Evolutionary conservation across 148 eudicot genomes (phyloP).

Genomic region (Amaranthus palmeri): DNA sequence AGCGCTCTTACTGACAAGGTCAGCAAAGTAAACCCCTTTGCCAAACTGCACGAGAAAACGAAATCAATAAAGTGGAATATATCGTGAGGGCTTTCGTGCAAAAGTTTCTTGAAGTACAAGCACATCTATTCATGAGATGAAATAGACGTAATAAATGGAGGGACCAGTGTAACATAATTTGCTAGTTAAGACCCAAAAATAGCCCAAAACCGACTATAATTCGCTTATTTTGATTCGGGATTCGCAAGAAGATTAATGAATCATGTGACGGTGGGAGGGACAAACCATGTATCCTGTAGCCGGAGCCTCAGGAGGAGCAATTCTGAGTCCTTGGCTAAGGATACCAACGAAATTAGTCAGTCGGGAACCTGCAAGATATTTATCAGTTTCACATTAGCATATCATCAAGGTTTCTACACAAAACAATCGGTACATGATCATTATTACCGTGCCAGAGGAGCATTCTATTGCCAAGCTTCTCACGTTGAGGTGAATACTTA

Average conservation of each 20-base stretch:
- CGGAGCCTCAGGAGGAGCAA: conserved; percentile 99
- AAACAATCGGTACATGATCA: conserved; percentile 4
- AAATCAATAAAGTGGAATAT: neutral
- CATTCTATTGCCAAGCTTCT: conserved; percentile 90
- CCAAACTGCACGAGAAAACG: conserved; percentile 62
- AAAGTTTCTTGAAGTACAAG: neutral
- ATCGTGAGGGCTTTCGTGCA: neutral
- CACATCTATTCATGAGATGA: neutral
- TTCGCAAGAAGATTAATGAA: neutral
- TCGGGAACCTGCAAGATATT: conserved; percentile 68
- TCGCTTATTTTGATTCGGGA: too few relatives aligned
- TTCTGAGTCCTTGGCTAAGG: conserved; percentile 92
- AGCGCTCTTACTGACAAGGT: conserved; percentile 98
- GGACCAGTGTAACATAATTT: neutral
- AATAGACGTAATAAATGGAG: neutral
- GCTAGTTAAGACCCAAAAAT: too few relatives aligned
- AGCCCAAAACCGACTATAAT: too few relatives aligned
- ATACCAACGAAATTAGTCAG: conserved; percentile 96
- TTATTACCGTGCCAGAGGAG: conserved; percentile 95
- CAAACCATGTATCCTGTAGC: conserved; percentile 96
- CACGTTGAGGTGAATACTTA: conserved; percentile 64
- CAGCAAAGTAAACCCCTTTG: conserved; percentile 96
- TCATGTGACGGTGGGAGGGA: conserved; percentile 8
- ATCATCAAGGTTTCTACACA: neutral
- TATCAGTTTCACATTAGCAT: neutral